Evolutionary conservation across 108 stramenopile species (phyloP), one percentile per base, ranked within the genome.

Genomic region (Mediolabrus comicus): DNA sequence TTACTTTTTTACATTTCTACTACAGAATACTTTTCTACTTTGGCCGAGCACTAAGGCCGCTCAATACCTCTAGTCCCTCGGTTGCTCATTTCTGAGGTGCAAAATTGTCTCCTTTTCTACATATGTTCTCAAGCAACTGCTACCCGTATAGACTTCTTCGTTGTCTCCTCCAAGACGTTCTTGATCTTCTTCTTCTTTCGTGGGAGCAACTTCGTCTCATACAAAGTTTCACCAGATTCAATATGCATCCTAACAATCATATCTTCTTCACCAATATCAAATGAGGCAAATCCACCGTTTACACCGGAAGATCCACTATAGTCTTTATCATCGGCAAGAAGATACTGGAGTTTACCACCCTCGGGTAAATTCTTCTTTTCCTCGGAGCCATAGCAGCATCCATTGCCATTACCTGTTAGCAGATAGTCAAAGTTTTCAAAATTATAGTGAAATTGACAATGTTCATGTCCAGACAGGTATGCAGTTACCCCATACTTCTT

Each of bases 401-500:
- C 78, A 55, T 80, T 59, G 7, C 81, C 84, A 12, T 65, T 71
- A 33, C 79, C 81, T 12, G 80, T 76, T 28, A 85, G 33, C 1
- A 82, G 74, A 39, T 75, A 79, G 33, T 80, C 58, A 64, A 82
- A 71, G 17, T 53, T 49, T 11, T 85, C 53, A 32, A 63, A 52
- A 0, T 67, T 33, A 29, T 62, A 78, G 55, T 82, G 74, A 30
- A 80, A 67, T 67, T 74, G 79, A 61, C 81, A 82, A 53, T 85
- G 84, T 28, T 85, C 84, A 68, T 85, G 84, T 26, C 84, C 84
- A 2, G 72, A 74, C 3, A 85, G 30, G 39, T 85, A 85, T 6
- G 78, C 78, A 8, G 81, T 74, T 0, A 79, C 84, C 3, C 65
- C 70, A 57, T 85, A 76, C 53, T 83, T 66, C 43, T 67, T 65